phyloP scores from a whole-genome alignment of 257 asterid genomes.

The Solanum bukasovii region DNA sequence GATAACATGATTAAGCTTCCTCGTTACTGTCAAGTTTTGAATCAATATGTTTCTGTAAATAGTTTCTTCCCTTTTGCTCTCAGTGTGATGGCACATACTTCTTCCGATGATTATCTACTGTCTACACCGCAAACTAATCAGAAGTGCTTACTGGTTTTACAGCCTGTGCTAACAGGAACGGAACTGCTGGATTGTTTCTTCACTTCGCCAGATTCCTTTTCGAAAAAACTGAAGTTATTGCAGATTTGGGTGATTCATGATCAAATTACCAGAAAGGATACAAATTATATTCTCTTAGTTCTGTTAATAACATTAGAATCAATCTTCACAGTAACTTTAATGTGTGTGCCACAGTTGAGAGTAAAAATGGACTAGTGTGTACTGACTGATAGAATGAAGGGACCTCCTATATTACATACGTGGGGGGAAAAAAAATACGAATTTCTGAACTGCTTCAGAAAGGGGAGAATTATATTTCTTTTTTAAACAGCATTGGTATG shows the following conservation, averaged over 20 bases:
- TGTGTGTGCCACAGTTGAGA: background rate
- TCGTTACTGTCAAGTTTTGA: background rate
- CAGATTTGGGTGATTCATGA: background rate
- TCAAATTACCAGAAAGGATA: background rate
- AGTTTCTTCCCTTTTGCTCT: background rate
- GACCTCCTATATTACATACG: background rate
- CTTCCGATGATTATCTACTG: background rate
- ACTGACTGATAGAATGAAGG: background rate
- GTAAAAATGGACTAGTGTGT: background rate
- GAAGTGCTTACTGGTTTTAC: background rate
- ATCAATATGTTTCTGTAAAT: background rate
- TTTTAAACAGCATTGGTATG: background rate
- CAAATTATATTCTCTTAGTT: background rate
- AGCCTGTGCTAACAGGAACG: background rate
- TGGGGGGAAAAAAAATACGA: background rate
- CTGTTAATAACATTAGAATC: background rate
- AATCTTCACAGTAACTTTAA: background rate
- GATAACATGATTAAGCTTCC: background rate
- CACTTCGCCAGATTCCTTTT: background rate
- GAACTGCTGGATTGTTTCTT: background rate
- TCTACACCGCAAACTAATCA: background rate
- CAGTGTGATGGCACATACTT: background rate
- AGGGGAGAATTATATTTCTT: background rate
- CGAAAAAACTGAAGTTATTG: background rate
- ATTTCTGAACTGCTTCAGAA: background rate